phyloP scores from a whole-genome alignment of 345 rosid genomes.

The Excoecaria agallocha region DNA sequence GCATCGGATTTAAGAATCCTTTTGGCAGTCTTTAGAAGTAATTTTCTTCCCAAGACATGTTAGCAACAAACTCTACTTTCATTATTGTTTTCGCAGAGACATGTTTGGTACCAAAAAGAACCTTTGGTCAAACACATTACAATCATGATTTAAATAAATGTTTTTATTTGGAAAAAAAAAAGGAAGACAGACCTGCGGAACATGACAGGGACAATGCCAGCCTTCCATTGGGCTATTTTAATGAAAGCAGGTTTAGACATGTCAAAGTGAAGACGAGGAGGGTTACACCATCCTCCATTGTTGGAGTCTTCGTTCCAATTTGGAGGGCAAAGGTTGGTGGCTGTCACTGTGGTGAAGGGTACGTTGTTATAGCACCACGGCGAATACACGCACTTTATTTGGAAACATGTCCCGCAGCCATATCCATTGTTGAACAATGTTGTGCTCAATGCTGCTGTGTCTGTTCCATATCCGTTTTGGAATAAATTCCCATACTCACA shows the following conservation, averaged over 20 bases:
- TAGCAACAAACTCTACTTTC: not conserved
- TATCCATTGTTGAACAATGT: constrained; percentile 67
- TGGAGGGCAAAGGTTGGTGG: constrained; percentile 85
- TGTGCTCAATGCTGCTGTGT: constrained; percentile 71
- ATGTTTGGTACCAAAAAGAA: not conserved
- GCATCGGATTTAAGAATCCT: not conserved
- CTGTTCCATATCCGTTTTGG: constrained; percentile 58
- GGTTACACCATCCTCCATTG: constrained; percentile 91
- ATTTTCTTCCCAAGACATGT: not conserved
- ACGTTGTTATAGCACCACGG: constrained; percentile 42
- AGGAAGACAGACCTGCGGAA: constrained; percentile 49
- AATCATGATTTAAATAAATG: too few relatives aligned
- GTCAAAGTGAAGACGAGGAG: constrained; percentile 80
- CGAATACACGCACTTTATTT: constrained; percentile 58
- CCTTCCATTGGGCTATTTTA: constrained; percentile 82
- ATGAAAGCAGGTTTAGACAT: constrained; percentile 85
- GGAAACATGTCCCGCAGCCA: constrained; percentile 74
- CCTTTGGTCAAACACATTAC: not conserved
- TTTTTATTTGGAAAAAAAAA: too few relatives aligned
- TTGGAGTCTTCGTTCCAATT: constrained; percentile 59
- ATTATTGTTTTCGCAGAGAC: not conserved
- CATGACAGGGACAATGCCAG: constrained; percentile 73
- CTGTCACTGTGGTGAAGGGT: constrained; percentile 55
- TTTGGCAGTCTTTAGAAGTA: not conserved
- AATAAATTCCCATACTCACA: constrained; percentile 80